Percentiles rank a stretch among this genome's conserved stretches.
Evolutionary conservation across 768 basidiomycete genomes (phyloP).

Genomic region (Infundibulicybe gibba): DNA sequence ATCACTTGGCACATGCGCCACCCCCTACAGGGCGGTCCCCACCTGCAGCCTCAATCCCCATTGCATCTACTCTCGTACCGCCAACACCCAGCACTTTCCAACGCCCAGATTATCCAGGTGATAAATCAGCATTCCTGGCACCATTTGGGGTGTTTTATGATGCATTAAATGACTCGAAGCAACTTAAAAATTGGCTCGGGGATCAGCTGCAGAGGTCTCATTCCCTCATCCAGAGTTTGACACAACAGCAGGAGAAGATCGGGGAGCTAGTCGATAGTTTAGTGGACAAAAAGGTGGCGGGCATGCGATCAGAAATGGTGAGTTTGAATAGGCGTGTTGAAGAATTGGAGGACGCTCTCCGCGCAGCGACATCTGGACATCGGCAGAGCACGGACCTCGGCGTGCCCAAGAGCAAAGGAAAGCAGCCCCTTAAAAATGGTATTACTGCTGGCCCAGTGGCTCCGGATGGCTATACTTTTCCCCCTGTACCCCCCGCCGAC

Average conservation of each 20-base stretch:
- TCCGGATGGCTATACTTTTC: slow-evolving; percentile 43
- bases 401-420: slow-evolving; percentile 21
- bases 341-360: slow-evolving; percentile 58
- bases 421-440: slow-evolving; percentile 35
- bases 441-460: slow-evolving; percentile 21
- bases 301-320: slow-evolving; percentile 59
- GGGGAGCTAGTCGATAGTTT: slow-evolving; percentile 54
- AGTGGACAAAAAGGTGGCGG: slow-evolving; percentile 58
- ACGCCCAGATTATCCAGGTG: slow-evolving; percentile 54
- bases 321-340: slow-evolving; percentile 61
- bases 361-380: slow-evolving; percentile 20
- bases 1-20: slow-evolving; percentile 10
- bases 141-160: slow-evolving; percentile 87
- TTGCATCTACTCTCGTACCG: slow-evolving; percentile 61
- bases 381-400: slow-evolving; percentile 21
- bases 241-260: slow-evolving; percentile 62
- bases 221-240: slow-evolving; percentile 44
- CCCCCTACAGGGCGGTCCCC: slow-evolving; percentile 38
- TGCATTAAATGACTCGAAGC: slow-evolving; percentile 74
- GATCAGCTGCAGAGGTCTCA: slow-evolving; percentile 70
- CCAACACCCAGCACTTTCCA: slow-evolving; percentile 68
- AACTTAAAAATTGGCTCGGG: slow-evolving; percentile 72
- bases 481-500: slow-evolving; percentile 27
- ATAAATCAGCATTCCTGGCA: slow-evolving; percentile 74
- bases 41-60: slow-evolving; percentile 62